Evolutionary conservation across 495 filamentous ascomycete genomes (phyloP).

Genomic region (Aspergillus cristatus): DNA sequence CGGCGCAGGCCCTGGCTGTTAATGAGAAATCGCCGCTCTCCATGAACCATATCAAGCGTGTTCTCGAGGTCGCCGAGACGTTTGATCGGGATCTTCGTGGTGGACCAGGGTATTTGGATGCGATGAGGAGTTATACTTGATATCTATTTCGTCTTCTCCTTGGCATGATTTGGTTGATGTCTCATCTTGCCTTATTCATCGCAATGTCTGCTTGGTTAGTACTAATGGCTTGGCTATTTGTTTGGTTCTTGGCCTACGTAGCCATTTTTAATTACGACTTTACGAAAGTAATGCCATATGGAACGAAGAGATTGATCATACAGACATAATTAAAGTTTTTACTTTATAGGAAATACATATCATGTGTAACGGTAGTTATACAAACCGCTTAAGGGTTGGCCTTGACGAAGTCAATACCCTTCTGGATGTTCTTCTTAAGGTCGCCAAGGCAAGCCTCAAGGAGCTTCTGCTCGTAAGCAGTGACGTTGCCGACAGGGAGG

Average conservation of each 20-base stretch:
- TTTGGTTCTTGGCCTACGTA: too few species aligned
- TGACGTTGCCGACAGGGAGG: slow-evolving; percentile 70
- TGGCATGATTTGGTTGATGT: too few species aligned
- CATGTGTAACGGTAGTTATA: slow-evolving; percentile 5
- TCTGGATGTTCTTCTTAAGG: slow-evolving; percentile 82
- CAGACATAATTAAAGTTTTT: not conserved
- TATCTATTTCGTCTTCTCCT: slow-evolving; percentile 1
- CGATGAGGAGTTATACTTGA: slow-evolving; percentile 44
- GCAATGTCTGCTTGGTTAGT: too few species aligned
- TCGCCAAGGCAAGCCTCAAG: slow-evolving; percentile 74
- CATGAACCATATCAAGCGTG: slow-evolving; percentile 75
- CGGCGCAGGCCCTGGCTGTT: slow-evolving; percentile 76
- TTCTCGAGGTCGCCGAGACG: slow-evolving; percentile 71
- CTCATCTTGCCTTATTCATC: too few species aligned
- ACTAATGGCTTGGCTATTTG: too few species aligned
- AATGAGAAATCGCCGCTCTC: slow-evolving; percentile 60
- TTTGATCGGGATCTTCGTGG: slow-evolving; percentile 72
- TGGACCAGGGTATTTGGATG: slow-evolving; percentile 48
- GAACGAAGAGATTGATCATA: too few species aligned
- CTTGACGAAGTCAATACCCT: slow-evolving; percentile 64
- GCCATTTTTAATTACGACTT: too few species aligned
- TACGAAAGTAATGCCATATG: too few species aligned
- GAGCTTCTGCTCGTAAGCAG: slow-evolving; percentile 78
- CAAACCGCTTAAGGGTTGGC: slow-evolving; percentile 50
- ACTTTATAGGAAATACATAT: slow-evolving; percentile 3